Evolutionary conservation across 352 stramenopile species (phyloP), one percentile per base, ranked within the genome.

Genomic region (Phytopythium vexans): DNA sequence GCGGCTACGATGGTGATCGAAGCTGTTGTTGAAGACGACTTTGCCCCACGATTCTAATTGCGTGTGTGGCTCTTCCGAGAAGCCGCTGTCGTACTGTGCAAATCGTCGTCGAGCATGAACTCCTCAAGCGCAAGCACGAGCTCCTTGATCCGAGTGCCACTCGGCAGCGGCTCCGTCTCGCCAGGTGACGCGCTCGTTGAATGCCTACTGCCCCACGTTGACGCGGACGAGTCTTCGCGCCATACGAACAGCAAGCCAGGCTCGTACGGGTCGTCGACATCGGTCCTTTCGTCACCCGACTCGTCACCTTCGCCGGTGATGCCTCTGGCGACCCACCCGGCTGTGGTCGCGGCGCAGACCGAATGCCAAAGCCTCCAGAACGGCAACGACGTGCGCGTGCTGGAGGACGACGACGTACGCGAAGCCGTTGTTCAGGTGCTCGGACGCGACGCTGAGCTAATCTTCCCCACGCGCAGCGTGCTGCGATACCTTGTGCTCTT

Each of bases 401-500:
- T 93, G 0, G 71, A 92, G 39, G 85, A 94, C 52, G 68, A 77
- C 15, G 81, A 82, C 41, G 81, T 93, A 16, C 84, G 88, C 41
- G 82, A 90, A 58, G 69, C 84, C n/a, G 71, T 89, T 14, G 79
- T 93, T n/a, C 69, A 94, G 48, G 52, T 93, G 9, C 58, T 81
- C 0, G 82, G 85, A n/a, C 59, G 59, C 4, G 76, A 91, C 11
- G 81, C 77, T 31, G 77, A 89, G 55, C 62, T 94, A 8, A 64
- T 87, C 12, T 90, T 94, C 47, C 59, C 64, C 41, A 77, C 71
- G 11, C 68, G 64, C 52, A 89, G 78, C 43, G 82, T 89, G 32
- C 89, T 92, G 46, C 82, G 77, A n/a, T 93, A 81, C 56, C 49
- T 93, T 14, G 85, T 92, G 45, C 60, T 95, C 37, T 93, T 92